Percentiles rank a stretch among this genome's conserved stretches.
These are phyloP conservation scores for Paxillus ammoniavirescens DNA, from an alignment of 768 basidiomycete genomes.

Conservation along the genomic window DNA sequence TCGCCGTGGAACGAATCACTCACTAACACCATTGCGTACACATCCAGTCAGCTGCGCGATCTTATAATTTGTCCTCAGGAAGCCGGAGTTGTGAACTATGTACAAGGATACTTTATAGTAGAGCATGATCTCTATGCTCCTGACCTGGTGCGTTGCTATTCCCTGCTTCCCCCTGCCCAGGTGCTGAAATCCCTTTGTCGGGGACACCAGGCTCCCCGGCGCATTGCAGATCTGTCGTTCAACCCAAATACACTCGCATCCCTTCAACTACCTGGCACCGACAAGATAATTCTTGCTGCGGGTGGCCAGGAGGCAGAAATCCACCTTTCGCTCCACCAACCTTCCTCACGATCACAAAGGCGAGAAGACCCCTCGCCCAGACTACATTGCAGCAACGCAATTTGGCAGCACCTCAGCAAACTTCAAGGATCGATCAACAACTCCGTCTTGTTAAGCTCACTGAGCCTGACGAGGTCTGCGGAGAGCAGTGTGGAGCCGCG, in stretches of 20 bases:
- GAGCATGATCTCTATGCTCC: slow-evolving; percentile 58
- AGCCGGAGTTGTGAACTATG: slow-evolving; percentile 62
- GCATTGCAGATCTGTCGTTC: slow-evolving; percentile 55
- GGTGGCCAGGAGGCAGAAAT: slow-evolving; percentile 75
- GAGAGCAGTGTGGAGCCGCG: slow-evolving; percentile 72
- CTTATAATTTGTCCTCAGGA: slow-evolving; percentile 72
- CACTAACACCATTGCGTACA: slow-evolving; percentile 8
- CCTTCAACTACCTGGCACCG: slow-evolving; percentile 47
- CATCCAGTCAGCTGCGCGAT: slow-evolving; percentile 69
- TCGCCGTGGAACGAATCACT: not conserved
- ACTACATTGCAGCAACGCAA: slow-evolving; percentile 7
- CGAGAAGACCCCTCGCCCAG: slow-evolving; percentile 13
- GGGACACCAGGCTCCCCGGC: slow-evolving; percentile 40
- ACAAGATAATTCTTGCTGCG: slow-evolving; percentile 66
- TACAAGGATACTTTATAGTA: slow-evolving; percentile 50
- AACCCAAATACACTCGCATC: slow-evolving; percentile 63
- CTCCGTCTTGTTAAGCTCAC: slow-evolving; percentile 64
- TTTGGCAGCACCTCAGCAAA: slow-evolving; percentile 58
- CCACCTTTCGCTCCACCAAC: slow-evolving; percentile 53
- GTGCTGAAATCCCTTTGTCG: slow-evolving; percentile 13
- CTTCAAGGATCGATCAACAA: slow-evolving; percentile 78
- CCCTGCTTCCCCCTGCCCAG: slow-evolving; percentile 11
- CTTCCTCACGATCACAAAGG: slow-evolving; percentile 23
- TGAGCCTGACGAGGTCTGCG: slow-evolving; percentile 57
- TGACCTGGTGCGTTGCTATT: slow-evolving; percentile 39